Percentiles rank a stretch among this genome's conserved stretches.
phyloP scores from a whole-genome alignment of 768 basidiomycete genomes.

The Zangia roseola region DNA sequence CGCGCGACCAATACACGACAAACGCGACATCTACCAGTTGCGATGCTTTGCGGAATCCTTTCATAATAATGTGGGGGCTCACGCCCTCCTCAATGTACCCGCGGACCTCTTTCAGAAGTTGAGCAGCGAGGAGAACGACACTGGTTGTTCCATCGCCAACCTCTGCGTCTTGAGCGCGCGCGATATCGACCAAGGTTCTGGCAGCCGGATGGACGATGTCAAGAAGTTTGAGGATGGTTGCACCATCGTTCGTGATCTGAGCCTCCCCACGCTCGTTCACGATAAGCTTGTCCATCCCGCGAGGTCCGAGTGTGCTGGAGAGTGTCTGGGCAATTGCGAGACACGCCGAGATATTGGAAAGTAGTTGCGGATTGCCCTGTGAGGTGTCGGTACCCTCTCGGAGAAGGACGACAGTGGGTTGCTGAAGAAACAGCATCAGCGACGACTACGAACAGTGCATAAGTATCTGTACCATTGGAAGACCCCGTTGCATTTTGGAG shows the following conservation, averaged over 20 bases:
- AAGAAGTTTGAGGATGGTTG: constrained; percentile 94
- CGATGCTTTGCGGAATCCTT: constrained; percentile 86
- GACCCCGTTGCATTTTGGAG: constrained; percentile 76
- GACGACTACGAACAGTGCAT: not conserved
- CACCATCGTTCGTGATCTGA: constrained; percentile 99
- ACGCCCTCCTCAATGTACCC: constrained; percentile 95
- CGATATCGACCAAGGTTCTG: constrained; percentile 96
- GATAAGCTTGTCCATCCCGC: constrained; percentile 99
- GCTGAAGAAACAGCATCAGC: constrained; percentile 46
- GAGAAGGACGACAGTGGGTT: constrained; percentile 96
- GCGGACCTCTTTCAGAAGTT: constrained; percentile 89
- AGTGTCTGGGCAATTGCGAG: constrained; percentile 90
- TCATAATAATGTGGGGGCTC: constrained; percentile 96
- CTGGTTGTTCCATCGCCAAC: constrained; percentile 98
- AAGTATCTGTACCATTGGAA: constrained; percentile 63
- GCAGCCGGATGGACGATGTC: constrained; percentile 99
- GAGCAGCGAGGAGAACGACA: constrained; percentile 92
- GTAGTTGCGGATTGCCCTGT: constrained; percentile 87
- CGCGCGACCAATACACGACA: constrained; percentile 5
- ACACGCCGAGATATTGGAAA: constrained; percentile 97
- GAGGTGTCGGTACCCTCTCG: constrained; percentile 96
- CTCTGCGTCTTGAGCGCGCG: constrained; percentile 96
- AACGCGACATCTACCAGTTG: constrained; percentile 61
- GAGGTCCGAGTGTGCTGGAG: constrained; percentile 91
- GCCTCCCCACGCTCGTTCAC: constrained; percentile 92